Percentiles rank a stretch among this genome's conserved stretches.
Conservation (phyloP, 352 stramenopile genomes). For the Thraustochytrium striatum region DNA sequence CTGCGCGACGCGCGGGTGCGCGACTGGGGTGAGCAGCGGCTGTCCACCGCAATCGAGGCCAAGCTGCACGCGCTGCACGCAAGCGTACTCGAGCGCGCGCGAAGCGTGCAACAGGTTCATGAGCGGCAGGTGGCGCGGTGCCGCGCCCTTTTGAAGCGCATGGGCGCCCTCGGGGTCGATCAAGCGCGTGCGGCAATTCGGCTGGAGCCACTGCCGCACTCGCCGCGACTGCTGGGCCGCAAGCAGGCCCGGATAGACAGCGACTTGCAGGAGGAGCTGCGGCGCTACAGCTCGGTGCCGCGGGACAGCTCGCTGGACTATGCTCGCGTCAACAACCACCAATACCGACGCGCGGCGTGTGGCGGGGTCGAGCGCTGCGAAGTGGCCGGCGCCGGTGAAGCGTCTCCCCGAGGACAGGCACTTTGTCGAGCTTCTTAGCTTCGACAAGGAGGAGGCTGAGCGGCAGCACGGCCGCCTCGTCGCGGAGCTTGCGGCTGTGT, state of each 20-base stretch:
- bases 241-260: not conserved
- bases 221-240: not conserved
- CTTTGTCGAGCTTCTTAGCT: no score
- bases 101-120: not conserved
- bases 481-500: no score
- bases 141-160: not conserved
- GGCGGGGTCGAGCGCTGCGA: no score
- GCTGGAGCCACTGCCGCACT: constrained; percentile 6
- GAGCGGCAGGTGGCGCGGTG: not conserved
- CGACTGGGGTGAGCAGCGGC: constrained; percentile 1
- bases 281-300: not conserved
- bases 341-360: no score
- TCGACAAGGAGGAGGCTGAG: no score
- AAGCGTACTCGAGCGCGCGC: not conserved
- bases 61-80: constrained; percentile 1
- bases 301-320: not conserved
- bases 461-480: no score
- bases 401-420: no score
- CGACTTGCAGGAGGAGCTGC: not conserved
- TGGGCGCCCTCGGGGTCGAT: not conserved
- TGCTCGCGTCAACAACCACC: constrained; percentile 2
- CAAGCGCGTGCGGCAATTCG: not conserved
- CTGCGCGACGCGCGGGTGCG: constrained; percentile 8
- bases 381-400: no score
- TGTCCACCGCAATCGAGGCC: not conserved